A percentile compares a stretch with the other conserved stretches of the same genome.
These are phyloP conservation scores for Coriaria nepalensis DNA, from an alignment of 306 rosid species.

Conservation along the genomic window DNA sequence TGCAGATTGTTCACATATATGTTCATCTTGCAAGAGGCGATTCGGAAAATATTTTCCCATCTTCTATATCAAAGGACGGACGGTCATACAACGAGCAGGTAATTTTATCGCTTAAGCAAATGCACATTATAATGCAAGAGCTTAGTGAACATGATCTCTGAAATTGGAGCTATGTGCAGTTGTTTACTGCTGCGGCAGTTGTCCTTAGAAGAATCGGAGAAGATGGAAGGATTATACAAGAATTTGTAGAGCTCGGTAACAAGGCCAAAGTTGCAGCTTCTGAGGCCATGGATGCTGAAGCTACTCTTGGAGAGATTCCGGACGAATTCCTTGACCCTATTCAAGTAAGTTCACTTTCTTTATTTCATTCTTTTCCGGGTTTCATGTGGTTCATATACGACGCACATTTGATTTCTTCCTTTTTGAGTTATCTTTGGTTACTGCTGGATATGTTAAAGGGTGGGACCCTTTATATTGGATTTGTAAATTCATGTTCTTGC, in stretches of 20 bases:
- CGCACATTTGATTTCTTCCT: too few species aligned
- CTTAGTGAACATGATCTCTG: conserved; percentile 15
- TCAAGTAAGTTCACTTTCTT: conserved; percentile 39
- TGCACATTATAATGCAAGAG: not conserved
- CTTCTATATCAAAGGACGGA: conserved; percentile 93
- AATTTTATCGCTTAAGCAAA: conserved; percentile 4
- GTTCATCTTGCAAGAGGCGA: conserved; percentile 93
- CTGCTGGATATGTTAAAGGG: too few species aligned
- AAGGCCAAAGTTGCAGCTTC: conserved; percentile 90
- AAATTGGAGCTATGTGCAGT: conserved; percentile 32
- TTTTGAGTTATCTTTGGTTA: too few species aligned
- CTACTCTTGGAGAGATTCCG: conserved; percentile 92
- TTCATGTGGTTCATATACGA: not conserved
- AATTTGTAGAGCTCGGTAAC: conserved; percentile 66
- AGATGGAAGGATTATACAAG: conserved; percentile 70
- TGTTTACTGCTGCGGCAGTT: conserved; percentile 81
- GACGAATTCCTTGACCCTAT: conserved; percentile 99
- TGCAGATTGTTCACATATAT: conserved; percentile 75
- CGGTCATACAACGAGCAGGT: conserved; percentile 96
- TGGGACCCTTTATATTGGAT: too few species aligned
- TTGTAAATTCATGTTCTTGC: too few species aligned
- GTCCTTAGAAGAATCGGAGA: conserved; percentile 79
- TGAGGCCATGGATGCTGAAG: conserved; percentile 92
- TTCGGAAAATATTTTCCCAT: conserved; percentile 57
- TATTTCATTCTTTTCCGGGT: not conserved